A percentile compares a stretch with the other conserved stretches of the same genome.
Evolutionary conservation across 371 early-diverging fungal genomes (phyloP).

Genomic region (Gilbertella persicaria): DNA sequence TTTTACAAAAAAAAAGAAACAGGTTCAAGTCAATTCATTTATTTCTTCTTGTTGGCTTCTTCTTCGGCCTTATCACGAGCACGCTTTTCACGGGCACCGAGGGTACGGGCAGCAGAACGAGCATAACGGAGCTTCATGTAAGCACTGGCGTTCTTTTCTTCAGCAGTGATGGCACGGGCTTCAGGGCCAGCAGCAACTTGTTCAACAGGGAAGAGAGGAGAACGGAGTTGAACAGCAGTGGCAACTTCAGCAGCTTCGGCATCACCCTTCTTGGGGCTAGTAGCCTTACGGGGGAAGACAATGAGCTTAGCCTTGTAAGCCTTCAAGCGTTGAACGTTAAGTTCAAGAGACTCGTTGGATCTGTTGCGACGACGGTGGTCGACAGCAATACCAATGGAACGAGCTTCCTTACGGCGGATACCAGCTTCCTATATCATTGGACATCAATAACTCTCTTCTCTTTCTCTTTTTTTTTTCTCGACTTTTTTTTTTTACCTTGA

Average conservation of each 20-base stretch:
- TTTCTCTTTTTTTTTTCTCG: background rate
- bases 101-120: slow-evolving; percentile 78
- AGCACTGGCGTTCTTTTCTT: slow-evolving; percentile 81
- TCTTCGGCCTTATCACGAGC: slow-evolving; percentile 82
- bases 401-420: slow-evolving; percentile 93
- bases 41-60: slow-evolving; percentile 73
- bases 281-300: slow-evolving; percentile 92
- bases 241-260: slow-evolving; percentile 67
- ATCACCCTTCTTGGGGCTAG: slow-evolving; percentile 84
- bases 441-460: background rate
- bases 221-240: slow-evolving; percentile 74
- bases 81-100: slow-evolving; percentile 86
- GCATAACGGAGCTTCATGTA: slow-evolving; percentile 91
- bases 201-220: slow-evolving; percentile 75
- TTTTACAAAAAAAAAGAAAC: background rate
- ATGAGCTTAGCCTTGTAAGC: slow-evolving; percentile 94
- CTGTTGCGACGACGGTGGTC: slow-evolving; percentile 98
- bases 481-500: slow-evolving; percentile 70
- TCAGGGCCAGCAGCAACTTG: slow-evolving; percentile 69
- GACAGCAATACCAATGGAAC: slow-evolving; percentile 96
- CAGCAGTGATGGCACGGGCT: slow-evolving; percentile 83
- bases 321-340: slow-evolving; percentile 97
- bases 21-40: slow-evolving; percentile 11
- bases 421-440: slow-evolving; percentile 79
- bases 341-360: slow-evolving; percentile 92